These are phyloP conservation scores for Phaeoacremonium minimum DNA, from an alignment of 2,329 filamentous ascomycete species.

Conservation along the genomic window DNA sequence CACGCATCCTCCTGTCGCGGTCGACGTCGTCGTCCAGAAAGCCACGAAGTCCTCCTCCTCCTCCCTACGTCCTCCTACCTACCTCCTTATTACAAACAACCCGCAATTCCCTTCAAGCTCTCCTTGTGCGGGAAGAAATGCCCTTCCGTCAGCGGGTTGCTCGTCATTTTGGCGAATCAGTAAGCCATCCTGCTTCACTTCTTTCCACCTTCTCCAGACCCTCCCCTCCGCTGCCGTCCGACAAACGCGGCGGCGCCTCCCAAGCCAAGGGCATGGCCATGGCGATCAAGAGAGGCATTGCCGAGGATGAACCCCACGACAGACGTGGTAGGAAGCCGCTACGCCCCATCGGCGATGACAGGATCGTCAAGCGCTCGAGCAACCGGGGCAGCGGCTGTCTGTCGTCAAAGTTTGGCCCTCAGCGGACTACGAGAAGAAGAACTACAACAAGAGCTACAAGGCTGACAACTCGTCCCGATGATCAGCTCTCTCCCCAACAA, in stretches of 20 bases:
- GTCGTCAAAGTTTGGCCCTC: background rate
- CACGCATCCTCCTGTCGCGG: background rate
- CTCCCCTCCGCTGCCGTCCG: slow-evolving; percentile 4
- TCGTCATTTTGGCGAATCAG: slow-evolving; percentile 42
- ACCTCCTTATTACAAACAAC: background rate
- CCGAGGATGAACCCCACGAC: no score
- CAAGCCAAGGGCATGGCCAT: no score
- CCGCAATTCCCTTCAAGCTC: no score
- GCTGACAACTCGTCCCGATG: slow-evolving; percentile 10
- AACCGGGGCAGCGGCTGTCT: background rate
- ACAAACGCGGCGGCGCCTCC: slow-evolving; percentile 2
- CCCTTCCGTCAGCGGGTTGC: slow-evolving; percentile 30
- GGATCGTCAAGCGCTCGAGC: slow-evolving; percentile 1
- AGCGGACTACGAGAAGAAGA: no score
- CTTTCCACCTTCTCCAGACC: slow-evolving; percentile 11
- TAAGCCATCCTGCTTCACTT: slow-evolving; percentile 22
- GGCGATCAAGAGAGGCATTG: no score
- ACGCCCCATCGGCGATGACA: background rate
- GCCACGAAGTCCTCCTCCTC: background rate
- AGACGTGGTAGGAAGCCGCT: background rate
- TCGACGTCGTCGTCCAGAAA: background rate
- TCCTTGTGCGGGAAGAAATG: slow-evolving; percentile 12
- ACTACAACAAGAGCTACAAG: slow-evolving; percentile 6
- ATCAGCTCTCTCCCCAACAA: slow-evolving; percentile 28
- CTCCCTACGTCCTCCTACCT: background rate